Evolutionary conservation across 116 monocot species (phyloP).

Genomic region (Zostera marina): DNA sequence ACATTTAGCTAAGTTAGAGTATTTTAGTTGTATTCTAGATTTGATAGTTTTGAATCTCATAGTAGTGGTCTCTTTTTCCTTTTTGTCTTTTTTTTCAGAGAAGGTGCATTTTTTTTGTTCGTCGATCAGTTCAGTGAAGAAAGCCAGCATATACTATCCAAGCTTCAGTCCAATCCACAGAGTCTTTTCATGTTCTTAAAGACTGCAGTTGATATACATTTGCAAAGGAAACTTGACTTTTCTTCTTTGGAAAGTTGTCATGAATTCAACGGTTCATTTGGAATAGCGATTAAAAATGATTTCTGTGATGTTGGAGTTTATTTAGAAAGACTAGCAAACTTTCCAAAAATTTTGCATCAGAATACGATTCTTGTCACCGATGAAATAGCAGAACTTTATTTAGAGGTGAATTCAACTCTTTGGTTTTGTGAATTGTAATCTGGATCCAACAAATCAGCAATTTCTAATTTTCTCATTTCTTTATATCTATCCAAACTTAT

Average conservation of each 20-base stretch:
- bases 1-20: not conserved
- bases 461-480: no score
- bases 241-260: slow-evolving; percentile 14
- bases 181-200: slow-evolving; percentile 95
- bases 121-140: slow-evolving; percentile 58
- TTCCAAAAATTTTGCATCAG: slow-evolving; percentile 39
- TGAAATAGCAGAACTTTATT: slow-evolving; percentile 63
- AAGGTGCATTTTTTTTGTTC: slow-evolving; percentile 74
- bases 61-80: not conserved
- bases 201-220: slow-evolving; percentile 61
- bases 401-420: slow-evolving; percentile 39
- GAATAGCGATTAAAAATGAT: slow-evolving; percentile 8
- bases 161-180: slow-evolving; percentile 49
- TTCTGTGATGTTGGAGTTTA: slow-evolving; percentile 30
- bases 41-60: not conserved
- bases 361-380: slow-evolving; percentile 55
- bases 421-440: not conserved
- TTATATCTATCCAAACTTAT: no score
- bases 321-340: slow-evolving; percentile 41
- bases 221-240: slow-evolving; percentile 58
- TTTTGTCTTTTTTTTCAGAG: slow-evolving; percentile 24
- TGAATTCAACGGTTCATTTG: slow-evolving; percentile 5
- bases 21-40: slow-evolving; percentile 1
- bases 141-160: slow-evolving; percentile 42
- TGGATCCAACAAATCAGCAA: no score